Conservation (phyloP, 208 protist genomes). For the Jaenimonas drosophilae region DNA sequence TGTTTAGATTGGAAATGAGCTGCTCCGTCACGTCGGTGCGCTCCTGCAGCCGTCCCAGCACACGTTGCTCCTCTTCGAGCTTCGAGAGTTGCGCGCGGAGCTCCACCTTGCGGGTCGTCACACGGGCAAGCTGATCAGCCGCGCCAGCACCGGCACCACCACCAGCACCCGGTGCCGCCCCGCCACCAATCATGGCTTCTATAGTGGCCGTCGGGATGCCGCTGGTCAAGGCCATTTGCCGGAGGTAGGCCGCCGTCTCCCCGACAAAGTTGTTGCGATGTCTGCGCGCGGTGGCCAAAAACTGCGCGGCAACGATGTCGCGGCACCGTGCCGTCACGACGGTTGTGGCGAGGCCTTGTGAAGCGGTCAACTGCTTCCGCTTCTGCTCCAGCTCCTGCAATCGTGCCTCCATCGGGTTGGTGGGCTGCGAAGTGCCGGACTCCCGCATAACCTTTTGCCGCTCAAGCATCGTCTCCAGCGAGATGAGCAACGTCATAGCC, state of each 20-base stretch:
- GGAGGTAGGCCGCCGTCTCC: slow-evolving; percentile 64
- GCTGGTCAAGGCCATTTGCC: slow-evolving; percentile 51
- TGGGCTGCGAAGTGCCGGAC: slow-evolving; percentile 6
- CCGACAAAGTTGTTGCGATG: slow-evolving; percentile 73
- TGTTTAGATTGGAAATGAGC: slow-evolving; percentile 38
- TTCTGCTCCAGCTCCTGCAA: slow-evolving; percentile 53
- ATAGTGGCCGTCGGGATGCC: slow-evolving; percentile 14
- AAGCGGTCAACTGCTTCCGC: slow-evolving; percentile 36
- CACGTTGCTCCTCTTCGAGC: slow-evolving; percentile 48
- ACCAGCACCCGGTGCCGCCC: too few species aligned
- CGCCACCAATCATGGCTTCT: too few species aligned
- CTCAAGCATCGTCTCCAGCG: slow-evolving; percentile 71
- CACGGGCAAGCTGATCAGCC: slow-evolving; percentile 42
- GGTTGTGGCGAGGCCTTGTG: slow-evolving; percentile 46
- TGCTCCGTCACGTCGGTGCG: slow-evolving; percentile 49
- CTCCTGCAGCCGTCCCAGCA: slow-evolving; percentile 35
- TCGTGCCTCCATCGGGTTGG: slow-evolving; percentile 22
- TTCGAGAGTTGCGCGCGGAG: slow-evolving; percentile 26
- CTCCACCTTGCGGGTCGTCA: slow-evolving; percentile 33
- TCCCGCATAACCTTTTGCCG: slow-evolving; percentile 25
- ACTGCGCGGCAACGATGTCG: slow-evolving; percentile 55
- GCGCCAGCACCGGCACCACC: too few species aligned
- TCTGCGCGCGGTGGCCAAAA: slow-evolving; percentile 41
- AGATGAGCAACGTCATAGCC: slow-evolving; percentile 75
- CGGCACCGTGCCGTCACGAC: slow-evolving; percentile 40